Base-by-base conservation (phyloP, 208 protist genomes). In the Trypanosoma rangeli region DNA sequence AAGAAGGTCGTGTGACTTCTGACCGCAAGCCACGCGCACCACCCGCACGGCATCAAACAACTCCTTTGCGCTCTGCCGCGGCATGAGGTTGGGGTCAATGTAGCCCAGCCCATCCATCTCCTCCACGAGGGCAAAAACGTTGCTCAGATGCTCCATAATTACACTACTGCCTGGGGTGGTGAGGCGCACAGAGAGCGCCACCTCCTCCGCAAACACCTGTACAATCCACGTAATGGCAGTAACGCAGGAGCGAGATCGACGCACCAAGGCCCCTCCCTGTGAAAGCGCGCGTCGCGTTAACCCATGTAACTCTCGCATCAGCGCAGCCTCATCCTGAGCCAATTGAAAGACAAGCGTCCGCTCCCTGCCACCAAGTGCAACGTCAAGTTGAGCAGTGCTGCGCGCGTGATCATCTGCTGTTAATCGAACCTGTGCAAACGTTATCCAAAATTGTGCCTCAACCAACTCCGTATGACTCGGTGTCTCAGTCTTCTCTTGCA, bases 371-470 rank as follows among this genome's bases (percentile, higher is more conserved):
- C 50, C 69, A 52, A 58, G 66, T 5, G 79, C 78, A 13, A 85
- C 74, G 49, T 62, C 74, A 22, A 94, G 71, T 62, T 89, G 79
- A 8, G 74, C 80, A 3, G 74, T 75, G 13, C 73, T 68, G 12
- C 67, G 59, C 1, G 78, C 75, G 78, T 94, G 88, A 26, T 83
- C 70, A 57, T 74, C 74, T 16, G 84, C 74, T 7, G 78, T 44
- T 53, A 56, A 56, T 15, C 83, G 79, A 0, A 77, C 28, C 53
- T 80, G 75, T 20, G 78, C 76, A 50, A 87, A 74, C 13, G 62
- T 33, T 31, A 85, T 71, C 88, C 88, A 94, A 62, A 91, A 94
- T 20, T 74, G 73, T 8, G 82, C 78, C 68, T 88, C 88, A 46
- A 70, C 66, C 42, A 68, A 61, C 79, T 86, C 82, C 58, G 77